Conservation (phyloP, 176 grass and related monocot species). For the Oryza australiensis region DNA sequence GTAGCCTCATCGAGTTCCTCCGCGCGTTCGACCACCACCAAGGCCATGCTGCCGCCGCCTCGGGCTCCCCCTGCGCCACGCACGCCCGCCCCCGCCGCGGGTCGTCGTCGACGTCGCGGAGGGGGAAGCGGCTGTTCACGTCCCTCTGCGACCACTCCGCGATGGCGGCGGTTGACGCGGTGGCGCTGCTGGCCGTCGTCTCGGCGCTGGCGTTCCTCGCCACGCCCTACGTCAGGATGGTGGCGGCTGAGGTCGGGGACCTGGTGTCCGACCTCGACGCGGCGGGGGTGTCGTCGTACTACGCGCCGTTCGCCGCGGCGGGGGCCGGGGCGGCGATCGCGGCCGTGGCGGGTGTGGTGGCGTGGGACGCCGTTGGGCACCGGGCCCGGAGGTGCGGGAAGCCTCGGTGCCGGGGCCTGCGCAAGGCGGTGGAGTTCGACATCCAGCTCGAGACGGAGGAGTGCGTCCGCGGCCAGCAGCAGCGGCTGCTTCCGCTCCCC, state of each 20-base stretch:
- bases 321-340: conserved; percentile 47
- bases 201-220: conserved; percentile 48
- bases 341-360: conserved; percentile 44
- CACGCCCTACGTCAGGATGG: conserved; percentile 52
- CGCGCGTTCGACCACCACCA: conserved; percentile 74
- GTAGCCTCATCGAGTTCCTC: conserved; percentile 91
- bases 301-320: conserved; percentile 51
- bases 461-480: conserved; percentile 55
- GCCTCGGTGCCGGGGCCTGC: conserved; percentile 69
- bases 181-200: conserved; percentile 61
- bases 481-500: not conserved
- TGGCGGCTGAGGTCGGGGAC: conserved; percentile 47
- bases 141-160: conserved; percentile 68
- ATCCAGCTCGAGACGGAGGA: conserved; percentile 93
- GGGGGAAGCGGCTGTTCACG: conserved; percentile 41
- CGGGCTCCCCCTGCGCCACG: not conserved
- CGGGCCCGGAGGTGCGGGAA: conserved; percentile 69
- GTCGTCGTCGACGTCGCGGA: not conserved
- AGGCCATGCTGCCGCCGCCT: not conserved
- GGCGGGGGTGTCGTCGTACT: conserved; percentile 24
- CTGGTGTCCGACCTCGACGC: conserved; percentile 32
- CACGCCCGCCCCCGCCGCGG: conserved; percentile 37
- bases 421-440: conserved; percentile 83
- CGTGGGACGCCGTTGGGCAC: conserved; percentile 65
- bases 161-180: conserved; percentile 57